Conservation (phyloP, 1,284 basidiomycete species). For the Apiotrichum domesticum region DNA sequence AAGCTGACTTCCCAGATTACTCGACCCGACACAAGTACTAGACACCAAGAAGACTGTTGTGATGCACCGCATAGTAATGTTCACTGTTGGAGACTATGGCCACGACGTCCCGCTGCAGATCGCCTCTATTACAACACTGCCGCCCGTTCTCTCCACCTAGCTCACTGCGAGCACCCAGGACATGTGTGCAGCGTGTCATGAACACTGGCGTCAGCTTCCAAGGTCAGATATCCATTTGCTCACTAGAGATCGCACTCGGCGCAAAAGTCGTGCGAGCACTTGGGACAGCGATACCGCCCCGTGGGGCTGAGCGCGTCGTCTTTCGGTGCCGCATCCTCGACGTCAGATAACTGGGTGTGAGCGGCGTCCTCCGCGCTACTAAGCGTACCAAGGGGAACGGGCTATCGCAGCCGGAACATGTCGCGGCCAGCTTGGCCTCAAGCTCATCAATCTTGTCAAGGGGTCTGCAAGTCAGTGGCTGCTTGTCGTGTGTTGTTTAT, state of each 20-base stretch:
- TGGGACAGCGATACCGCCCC: slow-evolving; percentile 61
- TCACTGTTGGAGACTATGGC: too few relatives aligned
- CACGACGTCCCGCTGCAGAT: too few relatives aligned
- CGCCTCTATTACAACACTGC: too few relatives aligned
- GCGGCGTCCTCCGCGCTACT: too few relatives aligned
- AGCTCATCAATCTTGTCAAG: slow-evolving; percentile 37
- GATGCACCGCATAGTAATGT: slow-evolving; percentile 4
- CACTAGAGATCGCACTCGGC: slow-evolving; percentile 65
- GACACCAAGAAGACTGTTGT: neutral
- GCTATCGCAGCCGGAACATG: slow-evolving; percentile 67
- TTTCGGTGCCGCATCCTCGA: slow-evolving; percentile 40
- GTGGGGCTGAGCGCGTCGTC: slow-evolving; percentile 67
- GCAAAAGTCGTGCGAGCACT: slow-evolving; percentile 54
- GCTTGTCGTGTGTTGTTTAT: too few relatives aligned
- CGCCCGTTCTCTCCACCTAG: too few relatives aligned
- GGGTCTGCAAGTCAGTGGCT: neutral
- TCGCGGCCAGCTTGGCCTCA: slow-evolving; percentile 41
- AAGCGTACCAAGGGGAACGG: slow-evolving; percentile 51
- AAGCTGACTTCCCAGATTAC: slow-evolving; percentile 36
- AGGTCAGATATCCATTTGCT: neutral
- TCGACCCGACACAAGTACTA: slow-evolving; percentile 48
- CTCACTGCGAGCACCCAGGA: slow-evolving; percentile 49
- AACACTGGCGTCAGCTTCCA: slow-evolving; percentile 36
- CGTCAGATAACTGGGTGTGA: neutral
- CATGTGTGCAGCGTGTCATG: slow-evolving; percentile 69